Base-by-base conservation (phyloP, 352 stramenopile genomes). In the Thraustotheca clavata region DNA sequence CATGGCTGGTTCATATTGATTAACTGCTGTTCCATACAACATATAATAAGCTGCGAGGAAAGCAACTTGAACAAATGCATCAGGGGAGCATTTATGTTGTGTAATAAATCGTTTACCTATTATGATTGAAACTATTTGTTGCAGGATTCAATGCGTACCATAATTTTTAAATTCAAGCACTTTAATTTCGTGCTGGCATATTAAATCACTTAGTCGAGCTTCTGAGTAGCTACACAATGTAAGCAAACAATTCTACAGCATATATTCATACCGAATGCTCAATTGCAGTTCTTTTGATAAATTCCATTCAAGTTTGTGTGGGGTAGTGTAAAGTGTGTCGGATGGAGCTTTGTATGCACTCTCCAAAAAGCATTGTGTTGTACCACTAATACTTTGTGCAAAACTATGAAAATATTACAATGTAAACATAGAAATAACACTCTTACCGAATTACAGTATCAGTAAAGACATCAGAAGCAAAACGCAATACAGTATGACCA, bases 21-120 rank as follows among this genome's bases (percentile, higher is more conserved):
- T 97, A 1, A 83, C 79, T 11, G 87, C 75, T 14, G 68, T 72
- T 48, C 95, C 95, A 71, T 98, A 98, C 39, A 91, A 82, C 63
- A 88, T 83, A 71, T 95, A 98, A 72, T 98, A 98, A 32, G 91
- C 94, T 8, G 95, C 77, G 32, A 97, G 76, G 55, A 98, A 98
- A 20, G 81, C 88, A 78, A 98, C 94, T 73, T 99, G 95, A 49
- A 98, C 93, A 70, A 98, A 98, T 24, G 91, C 94, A 66, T 99
- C 95, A 0, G 95, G 95, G 59, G 80, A 95, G 74, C 95, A 91
- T 69, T 92, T 95, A 73, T 94, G 79, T 62, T 89, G 75, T 41
- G 76, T 95, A 76, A 96, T 96, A 49, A 93, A 95, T 7, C 89
- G 68, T 73, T 96, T 96, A 47, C 88, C 88, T 39, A 63, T 76